Evolutionary conservation across 352 stramenopile species (phyloP), one percentile per base, ranked within the genome.

Genomic region (Blastocystis sp.): DNA sequence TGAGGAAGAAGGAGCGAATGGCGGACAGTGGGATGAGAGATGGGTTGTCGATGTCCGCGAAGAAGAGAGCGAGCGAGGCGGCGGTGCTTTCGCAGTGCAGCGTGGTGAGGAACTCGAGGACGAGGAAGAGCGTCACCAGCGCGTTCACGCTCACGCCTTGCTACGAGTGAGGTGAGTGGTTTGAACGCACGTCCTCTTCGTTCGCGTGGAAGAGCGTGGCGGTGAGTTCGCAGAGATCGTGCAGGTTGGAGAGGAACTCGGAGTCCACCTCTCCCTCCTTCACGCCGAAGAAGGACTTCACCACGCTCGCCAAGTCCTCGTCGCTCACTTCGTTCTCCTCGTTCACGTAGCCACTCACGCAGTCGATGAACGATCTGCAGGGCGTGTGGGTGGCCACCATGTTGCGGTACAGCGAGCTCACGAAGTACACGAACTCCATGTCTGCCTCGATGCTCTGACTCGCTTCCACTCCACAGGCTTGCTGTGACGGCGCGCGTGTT

Each of bases 271-370:
- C 52, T 34, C 42, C 52, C 6, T 57, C 48, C 10, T 38, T 24
- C 2, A 57, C 61, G 24, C 48, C 57, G 34, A 84, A 66, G 14
- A 57, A 66, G 10, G 17, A 57, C 9, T 57, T 24, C n/a, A 84
- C 14, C 34, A 9, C 48, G 19, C 66, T 34, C 21, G 11, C 54
- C 9, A 84, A 48, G 48, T 84, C 74, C 1, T 84, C 52, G 34
- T 68, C 52, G 24, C 34, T 84, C 2, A 84, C 74, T 40, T 52
- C 69, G 40, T 64, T 59, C 28, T 84, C 52, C 17, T 66, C 57
- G 43, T 68, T 66, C 2, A 84, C 43, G 48, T 68, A 68, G 6
- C n/a, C n/a, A 60, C 34, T 59, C 19, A 76, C 34, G 10, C 42
- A 34, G 42, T 76, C 66, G 24, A 59, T 38, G 21, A 76, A 28